Base-by-base conservation (phyloP, 2,329 filamentous ascomycete genomes). In the Ceratocystis colombiana region DNA sequence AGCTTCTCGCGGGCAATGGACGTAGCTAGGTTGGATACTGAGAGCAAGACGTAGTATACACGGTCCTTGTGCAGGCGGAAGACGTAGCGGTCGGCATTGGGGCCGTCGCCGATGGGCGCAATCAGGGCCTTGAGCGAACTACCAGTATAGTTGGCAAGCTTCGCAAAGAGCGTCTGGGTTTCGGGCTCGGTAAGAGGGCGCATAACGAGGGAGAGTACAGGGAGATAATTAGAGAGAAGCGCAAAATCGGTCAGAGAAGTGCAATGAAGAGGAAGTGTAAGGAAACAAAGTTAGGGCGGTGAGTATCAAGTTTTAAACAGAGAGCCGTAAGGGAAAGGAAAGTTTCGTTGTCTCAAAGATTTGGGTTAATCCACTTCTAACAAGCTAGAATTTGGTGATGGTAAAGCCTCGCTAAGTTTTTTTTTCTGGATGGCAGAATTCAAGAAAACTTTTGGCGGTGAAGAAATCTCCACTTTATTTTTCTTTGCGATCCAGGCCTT, bases 81-180 rank as follows among this genome's bases (percentile, higher is more conserved):
- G 69, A 95, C 90, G 76, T 90, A 88, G 73, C 90, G 86, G 76
- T 94, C 89, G 71, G 82, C 80, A 68, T 86, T 83, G 72, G 82
- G 80, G 53, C 82, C 84, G 76, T 86, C 81, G 72, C 87, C 83
- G 68, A 88, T 79, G 8, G 88, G 87, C 61, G 87, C 84, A 71
- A 93, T 90, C 71, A 96, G 84, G 76, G 90, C 86, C 76, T 91
- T 93, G 71, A 96, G 83, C 20, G 89, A 92, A 72, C 84, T 84
- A 71, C 92, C 91, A 28, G 89, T 94, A 80, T 97, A 99, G 76
- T 91, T 89, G 67, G 94, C 94, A 50, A 99, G 85, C 80, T 97
- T 96, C 71, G 87, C 84, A 77, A 96, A 95, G 72, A 96, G 85
- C 1, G 88, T 89, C 75, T 89, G 85, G 67, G 87, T 89, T 77